Percentiles rank a stretch among this genome's conserved stretches.
phyloP scores from a whole-genome alignment of 1,284 basidiomycete genomes.

The Apiotrichum brassicae region DNA sequence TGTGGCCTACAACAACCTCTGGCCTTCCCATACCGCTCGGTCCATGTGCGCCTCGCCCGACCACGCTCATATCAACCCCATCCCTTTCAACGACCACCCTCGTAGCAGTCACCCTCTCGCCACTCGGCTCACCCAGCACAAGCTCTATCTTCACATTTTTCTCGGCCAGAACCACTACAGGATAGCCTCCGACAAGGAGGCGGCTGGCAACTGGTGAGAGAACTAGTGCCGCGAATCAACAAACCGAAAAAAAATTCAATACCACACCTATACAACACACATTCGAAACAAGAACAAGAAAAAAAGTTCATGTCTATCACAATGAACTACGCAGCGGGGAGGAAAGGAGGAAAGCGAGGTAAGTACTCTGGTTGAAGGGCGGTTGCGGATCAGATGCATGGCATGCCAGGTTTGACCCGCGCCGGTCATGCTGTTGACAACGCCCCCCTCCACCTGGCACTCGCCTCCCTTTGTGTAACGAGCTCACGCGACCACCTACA shows the following conservation, averaged over 20 bases:
- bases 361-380: no score
- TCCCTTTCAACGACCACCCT: slow-evolving; percentile 5
- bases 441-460: no score
- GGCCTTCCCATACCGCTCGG: background rate
- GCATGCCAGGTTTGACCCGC: no score
- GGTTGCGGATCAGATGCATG: no score
- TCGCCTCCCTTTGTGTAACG: background rate
- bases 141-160: slow-evolving; percentile 13
- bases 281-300: background rate
- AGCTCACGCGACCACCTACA: slow-evolving; percentile 21
- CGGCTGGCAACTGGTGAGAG: background rate
- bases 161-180: slow-evolving; percentile 18
- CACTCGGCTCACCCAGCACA: slow-evolving; percentile 10
- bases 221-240: background rate
- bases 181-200: slow-evolving; percentile 13
- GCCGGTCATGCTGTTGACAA: no score
- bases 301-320: slow-evolving; percentile 16
- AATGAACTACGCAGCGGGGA: slow-evolving; percentile 16
- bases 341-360: slow-evolving; percentile 22
- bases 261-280: background rate
- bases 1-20: background rate
- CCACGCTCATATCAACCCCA: background rate
- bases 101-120: slow-evolving; percentile 11
- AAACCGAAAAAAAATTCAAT: no score
- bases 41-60: slow-evolving; percentile 2